Evolutionary conservation across 208 protist species (phyloP).

Genomic region (Pavlovales sp.): DNA sequence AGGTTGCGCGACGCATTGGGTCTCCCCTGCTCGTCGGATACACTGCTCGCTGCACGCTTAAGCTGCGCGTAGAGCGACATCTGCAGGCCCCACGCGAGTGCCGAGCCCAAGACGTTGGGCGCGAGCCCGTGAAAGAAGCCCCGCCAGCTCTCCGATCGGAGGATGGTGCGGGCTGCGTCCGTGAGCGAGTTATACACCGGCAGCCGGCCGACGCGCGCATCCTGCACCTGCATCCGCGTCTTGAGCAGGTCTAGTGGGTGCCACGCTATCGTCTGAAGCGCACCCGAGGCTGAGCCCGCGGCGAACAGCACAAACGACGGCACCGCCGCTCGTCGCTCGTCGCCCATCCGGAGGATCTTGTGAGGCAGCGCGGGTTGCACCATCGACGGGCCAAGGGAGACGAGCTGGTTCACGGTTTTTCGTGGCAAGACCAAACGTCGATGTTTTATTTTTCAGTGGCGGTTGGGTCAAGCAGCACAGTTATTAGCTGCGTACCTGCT

Average conservation of each 20-base stretch:
- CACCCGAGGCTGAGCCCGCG: background rate
- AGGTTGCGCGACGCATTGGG: background rate
- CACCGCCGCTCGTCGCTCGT: background rate
- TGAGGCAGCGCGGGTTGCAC: no score
- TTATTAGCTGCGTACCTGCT: no score
- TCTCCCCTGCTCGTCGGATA: no score
- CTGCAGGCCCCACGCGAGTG: slow-evolving; percentile 3
- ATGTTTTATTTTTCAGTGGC: no score
- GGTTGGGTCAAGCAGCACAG: no score
- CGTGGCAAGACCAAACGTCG: no score
- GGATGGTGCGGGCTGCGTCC: background rate
- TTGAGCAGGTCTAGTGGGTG: slow-evolving; percentile 41
- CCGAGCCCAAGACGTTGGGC: slow-evolving; percentile 1
- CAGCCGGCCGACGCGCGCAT: background rate
- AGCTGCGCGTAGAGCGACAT: background rate
- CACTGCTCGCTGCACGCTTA: background rate
- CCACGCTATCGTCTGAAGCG: background rate
- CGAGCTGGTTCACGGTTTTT: no score
- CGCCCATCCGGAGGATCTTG: background rate
- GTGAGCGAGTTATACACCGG: background rate
- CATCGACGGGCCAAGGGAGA: no score
- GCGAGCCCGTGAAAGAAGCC: background rate
- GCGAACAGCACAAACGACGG: background rate
- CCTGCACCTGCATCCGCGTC: slow-evolving; percentile 31
- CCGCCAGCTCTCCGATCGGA: background rate